Base-by-base conservation (phyloP, 1,284 basidiomycete species). In the Chalciporus sp. region DNA sequence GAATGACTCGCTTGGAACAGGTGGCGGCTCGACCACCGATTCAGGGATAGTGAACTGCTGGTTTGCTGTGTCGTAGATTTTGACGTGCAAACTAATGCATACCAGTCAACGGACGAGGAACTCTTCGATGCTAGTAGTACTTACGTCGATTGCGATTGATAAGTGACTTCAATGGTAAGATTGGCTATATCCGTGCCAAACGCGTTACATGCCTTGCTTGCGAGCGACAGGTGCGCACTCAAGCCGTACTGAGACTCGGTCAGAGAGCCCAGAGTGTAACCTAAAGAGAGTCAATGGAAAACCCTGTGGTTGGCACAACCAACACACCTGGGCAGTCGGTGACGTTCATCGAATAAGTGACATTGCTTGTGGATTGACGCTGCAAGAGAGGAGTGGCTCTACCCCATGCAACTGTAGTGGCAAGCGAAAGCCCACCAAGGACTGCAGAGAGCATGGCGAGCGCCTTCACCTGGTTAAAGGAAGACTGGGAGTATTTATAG, bases 41-140 rank as follows among this genome's bases (percentile, higher is more conserved):
- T 81, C 70, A 0, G 88, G 88, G 17, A 92, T 78, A 9, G 83
- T 84, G 70, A 85, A 92, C 62, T 92, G 90, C 31, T 78, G 64
- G 35, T 83, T 72, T 2, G 74, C 79, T 1, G 81, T 80, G 66
- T 93, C 91, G 62, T 78, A 85, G 29, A 93, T 86, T 64, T 91
- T 86, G 26, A 94, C 88, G 53, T 86, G 90, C 8, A 94, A 75
- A 37, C 86, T 89, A 17, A 48, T 7, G 23, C 26, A 42, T 46
- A 41, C 4, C 16, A 53, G 43, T 55, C 6, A 35, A 39, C 35
- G 42, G 3, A 6, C 9, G 31, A 4, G 2, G 2, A 33, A 27
- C 2, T 28, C 14, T 29, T 1, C 12, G 23, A 26, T 29, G 35
- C 31, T 42, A 17, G 43, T 53, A 39, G 40, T 61, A 59, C 83